These are phyloP conservation scores for Phaseolus coccineus DNA, from an alignment of 331 rosid species.

Conservation along the genomic window DNA sequence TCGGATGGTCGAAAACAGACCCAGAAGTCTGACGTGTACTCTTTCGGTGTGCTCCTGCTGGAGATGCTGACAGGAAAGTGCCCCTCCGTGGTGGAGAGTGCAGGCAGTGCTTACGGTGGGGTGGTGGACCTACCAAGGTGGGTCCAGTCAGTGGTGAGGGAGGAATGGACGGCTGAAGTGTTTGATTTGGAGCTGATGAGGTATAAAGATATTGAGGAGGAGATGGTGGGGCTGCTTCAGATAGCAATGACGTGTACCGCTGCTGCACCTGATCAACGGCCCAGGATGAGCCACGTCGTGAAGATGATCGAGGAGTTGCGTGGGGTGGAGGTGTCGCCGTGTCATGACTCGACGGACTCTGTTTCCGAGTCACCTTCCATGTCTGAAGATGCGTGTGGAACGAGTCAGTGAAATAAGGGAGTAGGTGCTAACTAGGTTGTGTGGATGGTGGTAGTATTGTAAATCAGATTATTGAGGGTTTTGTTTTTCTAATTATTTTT, in stretches of 20 bases:
- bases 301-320: constrained; percentile 92
- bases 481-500: not conserved
- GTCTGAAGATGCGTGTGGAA: constrained; percentile 73
- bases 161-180: constrained; percentile 98
- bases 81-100: constrained; percentile 66
- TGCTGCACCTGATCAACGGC: constrained; percentile 81
- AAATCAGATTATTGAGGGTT: constrained; percentile 27
- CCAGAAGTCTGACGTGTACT: constrained; percentile 78
- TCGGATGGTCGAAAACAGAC: constrained; percentile 67
- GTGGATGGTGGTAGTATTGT: constrained; percentile 25
- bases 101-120: constrained; percentile 58
- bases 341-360: constrained; percentile 70
- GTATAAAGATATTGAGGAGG: constrained; percentile 96
- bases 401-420: constrained; percentile 50
- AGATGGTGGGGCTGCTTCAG: constrained; percentile 94
- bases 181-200: constrained; percentile 95
- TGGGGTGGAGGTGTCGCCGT: constrained; percentile 72
- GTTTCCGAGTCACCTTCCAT: constrained; percentile 88
- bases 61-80: constrained; percentile 94
- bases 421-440: not conserved
- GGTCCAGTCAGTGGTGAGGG: constrained; percentile 97
- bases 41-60: constrained; percentile 83
- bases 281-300: constrained; percentile 76
- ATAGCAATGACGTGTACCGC: constrained; percentile 77
- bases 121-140: constrained; percentile 80